phyloP scores from a whole-genome alignment of 768 basidiomycete species.

The Podaxis mareebaensis region DNA sequence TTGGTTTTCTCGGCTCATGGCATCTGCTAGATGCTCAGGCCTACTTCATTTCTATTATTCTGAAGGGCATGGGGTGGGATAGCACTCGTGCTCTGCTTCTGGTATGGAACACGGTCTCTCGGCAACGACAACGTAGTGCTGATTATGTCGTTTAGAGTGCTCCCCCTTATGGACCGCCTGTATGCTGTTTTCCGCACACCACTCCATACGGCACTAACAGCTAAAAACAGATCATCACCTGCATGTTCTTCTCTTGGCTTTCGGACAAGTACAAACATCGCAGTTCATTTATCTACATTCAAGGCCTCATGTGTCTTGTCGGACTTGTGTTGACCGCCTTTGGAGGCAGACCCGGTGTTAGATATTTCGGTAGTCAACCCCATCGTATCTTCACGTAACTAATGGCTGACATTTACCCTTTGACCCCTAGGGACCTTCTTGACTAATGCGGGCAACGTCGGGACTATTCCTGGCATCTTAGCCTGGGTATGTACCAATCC shows the following conservation, averaged over 20 bases:
- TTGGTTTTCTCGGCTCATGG: background rate
- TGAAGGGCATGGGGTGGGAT: slow-evolving; percentile 47
- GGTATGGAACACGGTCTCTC: slow-evolving; percentile 25
- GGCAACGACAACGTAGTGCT: background rate
- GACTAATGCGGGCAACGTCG: slow-evolving; percentile 43
- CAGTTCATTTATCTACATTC: slow-evolving; percentile 40
- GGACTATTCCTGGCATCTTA: slow-evolving; percentile 43
- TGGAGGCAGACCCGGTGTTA: slow-evolving; percentile 33
- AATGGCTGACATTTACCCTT: background rate
- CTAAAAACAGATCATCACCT: slow-evolving; percentile 32
- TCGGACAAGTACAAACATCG: slow-evolving; percentile 46
- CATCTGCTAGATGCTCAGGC: slow-evolving; percentile 35
- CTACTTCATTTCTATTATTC: slow-evolving; percentile 49
- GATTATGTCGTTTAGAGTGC: slow-evolving; percentile 34
- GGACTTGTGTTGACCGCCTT: slow-evolving; percentile 42
- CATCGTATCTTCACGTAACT: background rate
- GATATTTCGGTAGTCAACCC: slow-evolving; percentile 41
- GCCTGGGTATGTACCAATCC: slow-evolving; percentile 34
- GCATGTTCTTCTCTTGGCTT: slow-evolving; percentile 46
- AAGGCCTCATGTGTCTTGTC: slow-evolving; percentile 36
- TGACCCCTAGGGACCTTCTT: slow-evolving; percentile 39
- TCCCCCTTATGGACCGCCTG: slow-evolving; percentile 46
- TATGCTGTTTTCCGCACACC: slow-evolving; percentile 22
- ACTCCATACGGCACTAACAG: background rate
- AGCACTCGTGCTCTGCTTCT: slow-evolving; percentile 39